Conservation (phyloP, 2,329 filamentous ascomycete genomes). For the Beauveria asiatica region DNA sequence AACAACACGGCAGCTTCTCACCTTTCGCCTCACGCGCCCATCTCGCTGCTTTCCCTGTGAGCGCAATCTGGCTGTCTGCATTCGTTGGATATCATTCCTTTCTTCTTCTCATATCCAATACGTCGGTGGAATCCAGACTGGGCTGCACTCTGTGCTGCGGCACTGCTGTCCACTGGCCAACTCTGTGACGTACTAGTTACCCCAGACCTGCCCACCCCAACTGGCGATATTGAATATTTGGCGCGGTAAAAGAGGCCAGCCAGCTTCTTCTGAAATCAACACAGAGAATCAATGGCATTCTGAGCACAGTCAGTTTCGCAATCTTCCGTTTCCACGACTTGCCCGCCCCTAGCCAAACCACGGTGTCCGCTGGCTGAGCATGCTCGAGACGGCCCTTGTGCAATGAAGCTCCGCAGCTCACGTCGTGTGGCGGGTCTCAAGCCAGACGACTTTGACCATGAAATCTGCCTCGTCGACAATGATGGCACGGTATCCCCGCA, state of each 20-base stretch:
- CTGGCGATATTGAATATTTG: background rate
- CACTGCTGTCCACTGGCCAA: background rate
- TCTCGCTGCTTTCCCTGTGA: background rate
- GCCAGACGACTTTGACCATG: constrained; percentile 60
- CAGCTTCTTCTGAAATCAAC: background rate
- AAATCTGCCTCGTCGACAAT: constrained; percentile 59
- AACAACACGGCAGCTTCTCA: background rate
- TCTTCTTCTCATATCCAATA: background rate
- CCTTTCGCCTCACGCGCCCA: background rate
- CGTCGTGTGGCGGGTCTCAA: constrained; percentile 47
- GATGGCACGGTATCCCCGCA: constrained; percentile 20
- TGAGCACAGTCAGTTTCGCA: background rate
- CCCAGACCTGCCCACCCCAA: background rate
- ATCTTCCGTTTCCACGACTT: background rate
- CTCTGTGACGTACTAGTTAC: background rate
- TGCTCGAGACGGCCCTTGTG: background rate
- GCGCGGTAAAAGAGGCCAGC: background rate
- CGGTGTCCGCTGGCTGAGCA: background rate
- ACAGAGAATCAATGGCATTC: background rate
- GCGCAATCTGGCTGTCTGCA: background rate
- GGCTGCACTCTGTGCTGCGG: background rate
- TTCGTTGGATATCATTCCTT: background rate
- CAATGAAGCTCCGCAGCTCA: constrained; percentile 34
- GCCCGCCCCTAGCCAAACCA: background rate
- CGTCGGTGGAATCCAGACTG: background rate